Conservation (phyloP, 2,329 filamentous ascomycete species). For the Xylaria sp. region DNA sequence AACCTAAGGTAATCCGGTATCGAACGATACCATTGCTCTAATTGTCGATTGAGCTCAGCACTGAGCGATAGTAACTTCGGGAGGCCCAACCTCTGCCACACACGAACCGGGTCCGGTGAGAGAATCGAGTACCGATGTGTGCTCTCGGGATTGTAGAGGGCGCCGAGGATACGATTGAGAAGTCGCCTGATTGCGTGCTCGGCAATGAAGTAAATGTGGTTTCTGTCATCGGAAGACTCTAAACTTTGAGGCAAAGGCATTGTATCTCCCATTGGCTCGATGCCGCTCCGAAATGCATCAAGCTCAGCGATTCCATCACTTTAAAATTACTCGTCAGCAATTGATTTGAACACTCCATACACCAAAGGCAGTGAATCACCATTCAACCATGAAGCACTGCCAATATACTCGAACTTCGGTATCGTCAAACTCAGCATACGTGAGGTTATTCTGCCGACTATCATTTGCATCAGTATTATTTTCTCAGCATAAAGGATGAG, state of each 20-base stretch:
- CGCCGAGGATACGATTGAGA: slow-evolving; percentile 56
- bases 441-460: slow-evolving; percentile 39
- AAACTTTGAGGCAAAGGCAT: slow-evolving; percentile 52
- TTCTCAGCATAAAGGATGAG: neutral
- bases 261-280: slow-evolving; percentile 53
- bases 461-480: slow-evolving; percentile 8
- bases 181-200: slow-evolving; percentile 57
- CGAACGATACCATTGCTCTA: slow-evolving; percentile 54
- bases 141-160: slow-evolving; percentile 53
- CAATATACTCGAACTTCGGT: slow-evolving; percentile 71
- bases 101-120: slow-evolving; percentile 39
- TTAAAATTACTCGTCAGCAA: slow-evolving; percentile 2
- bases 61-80: slow-evolving; percentile 50
- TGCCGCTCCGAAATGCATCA: slow-evolving; percentile 51
- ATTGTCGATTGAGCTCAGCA: slow-evolving; percentile 53
- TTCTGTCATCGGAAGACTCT: slow-evolving; percentile 50
- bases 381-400: slow-evolving; percentile 79
- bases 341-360: neutral
- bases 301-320: slow-evolving; percentile 79
- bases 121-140: slow-evolving; percentile 41
- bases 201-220: slow-evolving; percentile 55
- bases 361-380: slow-evolving; percentile 55
- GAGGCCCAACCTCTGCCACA: slow-evolving; percentile 46
- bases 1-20: slow-evolving; percentile 59
- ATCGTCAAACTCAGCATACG: slow-evolving; percentile 53